These are phyloP conservation scores for Hanseniaspora vineae DNA, from an alignment of 805 yeast species.

Conservation along the genomic window DNA sequence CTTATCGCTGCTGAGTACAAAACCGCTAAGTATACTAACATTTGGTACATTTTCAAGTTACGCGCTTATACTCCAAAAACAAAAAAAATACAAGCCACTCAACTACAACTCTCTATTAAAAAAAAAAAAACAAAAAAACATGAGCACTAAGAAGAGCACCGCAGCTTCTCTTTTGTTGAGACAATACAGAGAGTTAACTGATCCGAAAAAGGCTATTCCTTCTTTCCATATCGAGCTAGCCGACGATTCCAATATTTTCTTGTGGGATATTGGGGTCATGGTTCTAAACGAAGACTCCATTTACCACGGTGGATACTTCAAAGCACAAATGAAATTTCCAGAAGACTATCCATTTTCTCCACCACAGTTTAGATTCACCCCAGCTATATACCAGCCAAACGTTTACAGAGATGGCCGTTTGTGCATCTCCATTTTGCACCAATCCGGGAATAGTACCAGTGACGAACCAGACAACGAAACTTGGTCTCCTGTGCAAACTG, in stretches of 20 bases:
- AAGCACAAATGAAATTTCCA: constrained; percentile 90
- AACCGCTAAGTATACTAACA: no score
- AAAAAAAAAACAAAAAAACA: constrained; percentile 1
- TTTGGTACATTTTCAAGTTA: no score
- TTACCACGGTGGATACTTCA: constrained; percentile 89
- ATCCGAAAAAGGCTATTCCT: constrained; percentile 73
- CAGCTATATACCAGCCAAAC: constrained; percentile 90
- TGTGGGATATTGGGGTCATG: constrained; percentile 85
- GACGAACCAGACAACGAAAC: constrained; percentile 87
- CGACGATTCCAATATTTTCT: constrained; percentile 44
- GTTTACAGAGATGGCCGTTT: constrained; percentile 87
- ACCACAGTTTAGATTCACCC: constrained; percentile 84
- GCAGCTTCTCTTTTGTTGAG: constrained; percentile 82
- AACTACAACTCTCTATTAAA: background rate
- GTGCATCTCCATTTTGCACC: constrained; percentile 86
- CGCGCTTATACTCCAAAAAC: background rate
- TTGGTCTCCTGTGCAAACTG: constrained; percentile 90
- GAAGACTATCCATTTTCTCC: constrained; percentile 84
- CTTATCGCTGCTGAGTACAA: no score
- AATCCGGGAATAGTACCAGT: constrained; percentile 77
- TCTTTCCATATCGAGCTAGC: constrained; percentile 57
- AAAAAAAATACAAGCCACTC: background rate
- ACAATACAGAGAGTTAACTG: constrained; percentile 87
- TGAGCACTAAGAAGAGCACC: constrained; percentile 30
- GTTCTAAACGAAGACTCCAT: constrained; percentile 79